A percentile compares a stretch with the other conserved stretches of the same genome.
Evolutionary conservation across 805 yeast species (phyloP).

Genomic region (Hanseniaspora mollemarum): DNA sequence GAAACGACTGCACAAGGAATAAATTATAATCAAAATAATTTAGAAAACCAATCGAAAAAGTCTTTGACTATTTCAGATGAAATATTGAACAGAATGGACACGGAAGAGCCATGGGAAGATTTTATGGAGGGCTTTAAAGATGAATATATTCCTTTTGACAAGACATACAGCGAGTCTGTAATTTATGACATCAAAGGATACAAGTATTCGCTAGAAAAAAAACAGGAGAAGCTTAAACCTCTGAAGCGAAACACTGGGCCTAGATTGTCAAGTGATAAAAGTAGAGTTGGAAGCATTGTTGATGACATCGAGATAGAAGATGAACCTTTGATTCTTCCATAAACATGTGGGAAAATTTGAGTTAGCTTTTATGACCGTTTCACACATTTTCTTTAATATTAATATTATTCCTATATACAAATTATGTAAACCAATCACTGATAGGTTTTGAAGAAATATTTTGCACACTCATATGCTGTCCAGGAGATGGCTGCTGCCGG

Average conservation of each 20-base stretch:
- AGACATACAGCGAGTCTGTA: constrained; percentile 27
- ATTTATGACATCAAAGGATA: constrained; percentile 26
- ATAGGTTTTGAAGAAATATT: constrained; percentile 31
- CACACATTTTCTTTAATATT: not conserved
- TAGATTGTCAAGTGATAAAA: not conserved
- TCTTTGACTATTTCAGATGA: not conserved
- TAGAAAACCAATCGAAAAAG: not conserved
- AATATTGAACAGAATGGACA: not conserved
- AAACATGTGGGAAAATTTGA: too few relatives aligned
- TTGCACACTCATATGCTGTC: constrained; percentile 97
- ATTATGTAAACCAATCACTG: not conserved
- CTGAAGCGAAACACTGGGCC: not conserved
- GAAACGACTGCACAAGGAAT: not conserved
- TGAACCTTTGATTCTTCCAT: not conserved
- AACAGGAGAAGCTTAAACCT: constrained; percentile 2
- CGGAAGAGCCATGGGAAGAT: constrained; percentile 23
- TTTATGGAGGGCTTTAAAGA: constrained; percentile 18
- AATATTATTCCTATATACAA: not conserved
- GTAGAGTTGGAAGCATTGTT: constrained; percentile 1
- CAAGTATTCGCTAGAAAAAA: constrained; percentile 21
- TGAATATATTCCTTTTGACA: constrained; percentile 26
- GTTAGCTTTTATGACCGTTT: too few relatives aligned
- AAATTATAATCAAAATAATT: not conserved
- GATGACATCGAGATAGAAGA: constrained; percentile 1
- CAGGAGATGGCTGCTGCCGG: constrained; percentile 95